These are phyloP conservation scores for Salix arbutifolia DNA, from an alignment of 345 rosid species.

Conservation along the genomic window DNA sequence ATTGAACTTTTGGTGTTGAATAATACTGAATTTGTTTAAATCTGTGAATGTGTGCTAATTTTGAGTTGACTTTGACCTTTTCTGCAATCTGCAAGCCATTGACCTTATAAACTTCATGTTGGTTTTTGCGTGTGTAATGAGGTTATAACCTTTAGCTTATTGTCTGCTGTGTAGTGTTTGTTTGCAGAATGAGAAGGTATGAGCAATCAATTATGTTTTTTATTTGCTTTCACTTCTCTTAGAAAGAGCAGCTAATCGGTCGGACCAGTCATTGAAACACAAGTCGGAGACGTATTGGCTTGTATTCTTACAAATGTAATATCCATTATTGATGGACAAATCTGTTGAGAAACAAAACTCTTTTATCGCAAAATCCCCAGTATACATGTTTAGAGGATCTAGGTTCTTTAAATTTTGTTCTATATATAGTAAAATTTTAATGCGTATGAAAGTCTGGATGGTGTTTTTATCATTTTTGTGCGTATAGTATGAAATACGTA, in stretches of 20 bases:
- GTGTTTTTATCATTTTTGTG: background rate
- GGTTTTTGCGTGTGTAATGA: background rate
- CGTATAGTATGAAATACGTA: background rate
- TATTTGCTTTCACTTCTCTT: slow-evolving; percentile 7
- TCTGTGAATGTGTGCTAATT: background rate
- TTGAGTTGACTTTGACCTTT: background rate
- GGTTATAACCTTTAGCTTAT: background rate
- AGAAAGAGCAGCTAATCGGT: slow-evolving; percentile 11
- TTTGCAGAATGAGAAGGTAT: background rate
- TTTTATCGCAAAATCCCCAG: background rate
- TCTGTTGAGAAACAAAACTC: no score
- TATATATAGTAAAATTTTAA: background rate
- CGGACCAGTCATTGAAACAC: background rate
- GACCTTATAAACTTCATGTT: background rate
- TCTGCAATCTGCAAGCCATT: background rate
- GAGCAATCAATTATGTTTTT: slow-evolving; percentile 1
- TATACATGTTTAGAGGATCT: background rate
- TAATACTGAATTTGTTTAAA: background rate
- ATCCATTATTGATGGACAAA: no score
- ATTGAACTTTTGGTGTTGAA: background rate
- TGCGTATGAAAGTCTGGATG: background rate
- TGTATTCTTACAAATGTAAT: no score
- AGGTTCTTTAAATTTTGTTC: background rate
- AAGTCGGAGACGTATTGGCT: background rate
- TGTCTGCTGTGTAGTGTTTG: background rate